Evolutionary conservation across 805 yeast species (phyloP).

Genomic region (Saturnispora dispora): DNA sequence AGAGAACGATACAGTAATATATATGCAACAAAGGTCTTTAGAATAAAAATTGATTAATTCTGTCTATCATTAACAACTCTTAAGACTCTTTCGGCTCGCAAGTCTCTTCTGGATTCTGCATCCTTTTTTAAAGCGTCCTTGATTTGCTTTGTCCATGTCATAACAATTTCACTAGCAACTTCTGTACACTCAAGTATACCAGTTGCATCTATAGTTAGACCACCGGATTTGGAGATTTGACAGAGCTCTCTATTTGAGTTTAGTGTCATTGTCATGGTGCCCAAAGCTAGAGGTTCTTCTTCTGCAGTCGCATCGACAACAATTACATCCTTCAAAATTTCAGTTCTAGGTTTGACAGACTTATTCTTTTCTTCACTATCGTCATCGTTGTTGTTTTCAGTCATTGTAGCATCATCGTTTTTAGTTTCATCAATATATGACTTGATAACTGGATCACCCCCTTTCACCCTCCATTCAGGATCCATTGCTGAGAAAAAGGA

Average conservation of each 20-base stretch:
- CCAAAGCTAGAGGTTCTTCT: conserved; percentile 72
- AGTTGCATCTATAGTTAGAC: conserved; percentile 68
- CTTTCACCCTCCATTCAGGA: conserved; percentile 61
- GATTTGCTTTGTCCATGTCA: conserved; percentile 55
- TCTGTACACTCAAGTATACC: conserved; percentile 59
- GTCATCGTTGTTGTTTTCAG: neutral
- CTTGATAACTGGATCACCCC: conserved; percentile 21
- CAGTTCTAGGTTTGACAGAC: conserved; percentile 17
- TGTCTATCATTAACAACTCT: conserved; percentile 27
- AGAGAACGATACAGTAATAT: neutral
- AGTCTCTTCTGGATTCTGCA: conserved; percentile 24
- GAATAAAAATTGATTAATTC: neutral
- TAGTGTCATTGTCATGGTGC: conserved; percentile 74
- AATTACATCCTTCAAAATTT: conserved; percentile 46
- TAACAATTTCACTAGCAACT: conserved; percentile 57
- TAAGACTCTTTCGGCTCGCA: conserved; percentile 20
- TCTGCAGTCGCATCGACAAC: conserved; percentile 66
- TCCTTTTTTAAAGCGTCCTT: conserved; percentile 47
- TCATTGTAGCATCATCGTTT: conserved; percentile 6
- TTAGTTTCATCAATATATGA: neutral
- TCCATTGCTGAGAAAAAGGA: conserved; percentile 69
- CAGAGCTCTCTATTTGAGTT: conserved; percentile 88
- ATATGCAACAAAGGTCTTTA: neutral
- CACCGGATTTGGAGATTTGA: conserved; percentile 86
- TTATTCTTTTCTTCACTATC: neutral